A percentile compares a stretch with the other conserved stretches of the same genome.
Evolutionary conservation across 768 basidiomycete genomes (phyloP).

Genomic region (Lactarius tabidus): DNA sequence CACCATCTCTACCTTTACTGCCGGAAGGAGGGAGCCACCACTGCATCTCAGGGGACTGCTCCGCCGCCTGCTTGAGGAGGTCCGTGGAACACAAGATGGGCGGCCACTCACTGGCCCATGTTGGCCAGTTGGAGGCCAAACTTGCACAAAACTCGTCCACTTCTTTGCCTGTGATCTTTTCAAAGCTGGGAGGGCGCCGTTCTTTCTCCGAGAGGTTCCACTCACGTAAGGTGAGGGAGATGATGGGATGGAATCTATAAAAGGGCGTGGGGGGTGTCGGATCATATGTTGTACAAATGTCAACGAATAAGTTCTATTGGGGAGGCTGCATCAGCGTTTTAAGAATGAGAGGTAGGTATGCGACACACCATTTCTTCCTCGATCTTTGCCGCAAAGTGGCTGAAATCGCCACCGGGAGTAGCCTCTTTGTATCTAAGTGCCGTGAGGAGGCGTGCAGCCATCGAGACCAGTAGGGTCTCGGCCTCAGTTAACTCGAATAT

Average conservation of each 20-base stretch:
- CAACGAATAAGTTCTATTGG: neutral
- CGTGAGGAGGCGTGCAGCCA: neutral
- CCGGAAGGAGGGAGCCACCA: neutral
- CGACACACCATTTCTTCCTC: neutral
- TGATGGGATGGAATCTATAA: neutral
- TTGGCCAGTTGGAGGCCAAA: no score
- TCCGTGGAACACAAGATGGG: neutral
- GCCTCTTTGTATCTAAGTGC: neutral
- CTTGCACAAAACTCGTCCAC: neutral
- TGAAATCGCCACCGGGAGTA: neutral
- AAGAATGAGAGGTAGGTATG: neutral
- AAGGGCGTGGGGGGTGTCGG: neutral
- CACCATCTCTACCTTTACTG: neutral
- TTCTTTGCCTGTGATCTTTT: neutral
- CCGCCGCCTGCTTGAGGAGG: neutral
- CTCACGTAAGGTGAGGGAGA: neutral
- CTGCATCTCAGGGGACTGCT: neutral
- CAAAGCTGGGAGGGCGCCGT: neutral
- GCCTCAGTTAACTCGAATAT: neutral
- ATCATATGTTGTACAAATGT: neutral
- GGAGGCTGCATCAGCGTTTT: neutral
- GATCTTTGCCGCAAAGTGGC: neutral
- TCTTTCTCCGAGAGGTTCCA: neutral
- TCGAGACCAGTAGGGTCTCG: neutral
- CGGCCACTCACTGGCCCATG: neutral